Evolutionary conservation across 2,329 filamentous ascomycete species (phyloP).

Genomic region (Colletotrichum euphorbiae): DNA sequence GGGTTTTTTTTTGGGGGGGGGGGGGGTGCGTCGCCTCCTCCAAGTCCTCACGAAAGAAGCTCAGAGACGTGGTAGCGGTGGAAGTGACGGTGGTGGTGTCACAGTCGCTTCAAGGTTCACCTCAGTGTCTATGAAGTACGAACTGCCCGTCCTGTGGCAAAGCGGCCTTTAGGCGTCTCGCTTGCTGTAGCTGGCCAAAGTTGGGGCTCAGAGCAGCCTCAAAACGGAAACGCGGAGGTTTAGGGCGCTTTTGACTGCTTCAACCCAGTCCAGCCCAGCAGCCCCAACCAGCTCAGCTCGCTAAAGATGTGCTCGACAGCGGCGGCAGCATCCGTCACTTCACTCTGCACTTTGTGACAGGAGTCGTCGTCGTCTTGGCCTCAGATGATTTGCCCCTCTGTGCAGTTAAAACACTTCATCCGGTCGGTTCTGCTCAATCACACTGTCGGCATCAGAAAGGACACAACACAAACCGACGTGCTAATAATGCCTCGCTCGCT

Average conservation of each 20-base stretch:
- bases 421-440: not conserved
- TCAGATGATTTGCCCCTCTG: constrained; percentile 1
- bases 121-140: not conserved
- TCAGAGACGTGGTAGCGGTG: constrained; percentile 10
- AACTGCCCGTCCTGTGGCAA: constrained; percentile 1
- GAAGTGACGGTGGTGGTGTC: constrained; percentile 13
- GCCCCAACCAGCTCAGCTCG: constrained; percentile 14
- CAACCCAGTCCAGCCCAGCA: constrained; percentile 18
- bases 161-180: constrained; percentile 22
- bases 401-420: constrained; percentile 6
- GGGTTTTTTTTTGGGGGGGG: too few species aligned
- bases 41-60: not conserved
- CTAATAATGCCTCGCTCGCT: constrained; percentile 22
- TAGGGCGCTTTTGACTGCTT: not conserved
- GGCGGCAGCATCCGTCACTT: not conserved
- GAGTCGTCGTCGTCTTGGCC: constrained; percentile 9
- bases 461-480: not conserved
- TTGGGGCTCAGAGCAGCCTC: not conserved
- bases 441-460: not conserved
- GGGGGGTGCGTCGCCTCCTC: too few species aligned
- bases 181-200: constrained; percentile 25
- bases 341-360: constrained; percentile 10
- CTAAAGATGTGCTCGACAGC: not conserved
- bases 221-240: constrained; percentile 5
- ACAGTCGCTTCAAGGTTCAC: too few species aligned